phyloP scores from a whole-genome alignment of 31 red algal species.

The Bonnemaisonia californica region DNA sequence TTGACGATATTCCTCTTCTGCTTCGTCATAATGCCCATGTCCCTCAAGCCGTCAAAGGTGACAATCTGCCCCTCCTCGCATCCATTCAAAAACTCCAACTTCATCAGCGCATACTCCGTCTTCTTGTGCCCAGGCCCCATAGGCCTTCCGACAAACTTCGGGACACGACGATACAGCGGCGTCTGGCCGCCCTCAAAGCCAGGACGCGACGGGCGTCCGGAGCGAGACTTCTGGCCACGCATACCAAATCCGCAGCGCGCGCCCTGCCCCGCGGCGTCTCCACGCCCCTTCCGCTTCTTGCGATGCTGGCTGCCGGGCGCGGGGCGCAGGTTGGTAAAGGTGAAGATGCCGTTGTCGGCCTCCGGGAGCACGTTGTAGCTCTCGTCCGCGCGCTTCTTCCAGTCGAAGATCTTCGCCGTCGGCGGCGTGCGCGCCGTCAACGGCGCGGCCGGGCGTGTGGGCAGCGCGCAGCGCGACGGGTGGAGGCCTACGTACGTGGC shows the following conservation, averaged over 20 bases:
- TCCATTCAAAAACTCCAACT: constrained; percentile 82
- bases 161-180: constrained; percentile 92
- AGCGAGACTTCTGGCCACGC: constrained; percentile 97
- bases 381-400: constrained; percentile 79
- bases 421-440: constrained; percentile 25
- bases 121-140: constrained; percentile 91
- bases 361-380: constrained; percentile 35
- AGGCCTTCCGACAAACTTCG: constrained; percentile 96
- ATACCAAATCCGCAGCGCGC: constrained; percentile 92
- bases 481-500: constrained; percentile 58
- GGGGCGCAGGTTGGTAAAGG: constrained; percentile 71
- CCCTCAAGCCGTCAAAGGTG: constrained; percentile 71
- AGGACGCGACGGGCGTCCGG: constrained; percentile 78
- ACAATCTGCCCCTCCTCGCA: constrained; percentile 68
- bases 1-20: constrained; percentile 83
- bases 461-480: constrained; percentile 39
- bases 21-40: constrained; percentile 78
- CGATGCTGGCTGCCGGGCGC: constrained; percentile 86
- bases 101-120: constrained; percentile 88
- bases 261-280: constrained; percentile 92
- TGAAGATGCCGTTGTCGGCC: constrained; percentile 59
- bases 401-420: constrained; percentile 87
- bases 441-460: constrained; percentile 10
- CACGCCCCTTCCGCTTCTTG: constrained; percentile 97
- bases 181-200: constrained; percentile 99